A percentile compares a stretch with the other conserved stretches of the same genome.
phyloP scores from a whole-genome alignment of 139 green algal species.

The Picochlorum sp. region DNA sequence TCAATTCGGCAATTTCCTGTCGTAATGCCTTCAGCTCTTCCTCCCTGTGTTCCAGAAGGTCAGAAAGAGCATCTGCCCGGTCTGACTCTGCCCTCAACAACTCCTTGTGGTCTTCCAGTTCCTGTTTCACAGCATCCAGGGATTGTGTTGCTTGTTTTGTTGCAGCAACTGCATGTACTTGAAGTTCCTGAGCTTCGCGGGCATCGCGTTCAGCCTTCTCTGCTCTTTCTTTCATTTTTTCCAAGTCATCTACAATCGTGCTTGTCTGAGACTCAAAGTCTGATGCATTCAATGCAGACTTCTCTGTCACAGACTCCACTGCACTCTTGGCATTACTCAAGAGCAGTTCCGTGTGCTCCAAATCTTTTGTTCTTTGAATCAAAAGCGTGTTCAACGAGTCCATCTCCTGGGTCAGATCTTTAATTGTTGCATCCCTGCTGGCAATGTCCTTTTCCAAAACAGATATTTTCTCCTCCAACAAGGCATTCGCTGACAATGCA shows the following conservation, averaged over 20 bases:
- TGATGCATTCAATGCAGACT: background rate
- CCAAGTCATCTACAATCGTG: background rate
- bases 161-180: background rate
- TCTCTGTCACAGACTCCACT: background rate
- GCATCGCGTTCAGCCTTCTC: too few species aligned
- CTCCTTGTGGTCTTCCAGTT: background rate
- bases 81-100: constrained; percentile 1
- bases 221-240: background rate
- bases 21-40: background rate
- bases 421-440: background rate
- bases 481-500: background rate
- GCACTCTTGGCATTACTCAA: background rate
- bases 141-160: background rate
- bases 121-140: constrained; percentile 3
- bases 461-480: background rate
- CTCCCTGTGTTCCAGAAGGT: background rate
- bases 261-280: background rate
- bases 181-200: background rate
- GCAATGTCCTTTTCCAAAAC: background rate
- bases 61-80: background rate
- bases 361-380: background rate
- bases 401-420: background rate
- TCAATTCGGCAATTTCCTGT: background rate
- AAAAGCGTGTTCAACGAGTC: background rate
- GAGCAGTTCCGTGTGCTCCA: background rate